Conservation (phyloP, 2,329 filamentous ascomycete genomes). For the Leptographium lundbergii region DNA sequence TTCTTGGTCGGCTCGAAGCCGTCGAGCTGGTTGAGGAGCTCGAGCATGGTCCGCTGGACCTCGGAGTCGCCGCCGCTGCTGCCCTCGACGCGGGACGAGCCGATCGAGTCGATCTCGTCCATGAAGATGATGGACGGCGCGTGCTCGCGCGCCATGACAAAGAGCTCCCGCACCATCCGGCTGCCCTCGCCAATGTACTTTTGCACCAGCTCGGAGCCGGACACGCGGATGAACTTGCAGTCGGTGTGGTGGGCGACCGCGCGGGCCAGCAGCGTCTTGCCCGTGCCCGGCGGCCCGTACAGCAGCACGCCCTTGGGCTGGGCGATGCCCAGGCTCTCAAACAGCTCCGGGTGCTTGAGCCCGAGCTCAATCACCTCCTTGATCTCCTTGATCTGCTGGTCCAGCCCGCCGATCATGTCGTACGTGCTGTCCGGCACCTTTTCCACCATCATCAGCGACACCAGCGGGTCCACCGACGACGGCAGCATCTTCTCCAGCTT, state of each 20-base stretch:
- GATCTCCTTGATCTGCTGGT: slow-evolving; percentile 99
- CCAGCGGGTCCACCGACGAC: slow-evolving; percentile 93
- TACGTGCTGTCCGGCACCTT: slow-evolving; percentile 99
- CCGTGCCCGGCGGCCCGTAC: slow-evolving; percentile 92
- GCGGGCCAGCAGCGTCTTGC: slow-evolving; percentile 89
- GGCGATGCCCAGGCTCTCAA: slow-evolving; percentile 96
- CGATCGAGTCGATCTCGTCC: slow-evolving; percentile 99
- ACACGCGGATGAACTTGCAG: slow-evolving; percentile 98
- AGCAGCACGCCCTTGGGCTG: slow-evolving; percentile 96
- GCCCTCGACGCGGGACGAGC: slow-evolving; percentile 90
- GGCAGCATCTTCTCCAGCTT: slow-evolving; percentile 98
- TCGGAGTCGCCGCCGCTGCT: slow-evolving; percentile 93
- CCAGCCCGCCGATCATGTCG: slow-evolving; percentile 98
- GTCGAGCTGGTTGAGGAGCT: slow-evolving; percentile 94
- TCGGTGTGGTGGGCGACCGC: slow-evolving; percentile 97
- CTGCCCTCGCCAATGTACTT: slow-evolving; percentile 99
- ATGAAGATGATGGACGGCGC: slow-evolving; percentile 99
- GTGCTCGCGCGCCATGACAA: slow-evolving; percentile 98
- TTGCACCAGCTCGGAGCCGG: slow-evolving; percentile 89
- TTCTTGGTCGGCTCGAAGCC: slow-evolving; percentile 99
- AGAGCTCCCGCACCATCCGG: slow-evolving; percentile 96
- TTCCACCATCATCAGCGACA: slow-evolving; percentile 99
- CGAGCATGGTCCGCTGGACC: slow-evolving; percentile 96
- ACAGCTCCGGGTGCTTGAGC: slow-evolving; percentile 94
- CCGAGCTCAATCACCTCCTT: slow-evolving; percentile 99